A percentile compares a stretch with the other conserved stretches of the same genome.
Evolutionary conservation across 1,139 yeast species (phyloP).

Genomic region (Kurtzmaniella natalensis): DNA sequence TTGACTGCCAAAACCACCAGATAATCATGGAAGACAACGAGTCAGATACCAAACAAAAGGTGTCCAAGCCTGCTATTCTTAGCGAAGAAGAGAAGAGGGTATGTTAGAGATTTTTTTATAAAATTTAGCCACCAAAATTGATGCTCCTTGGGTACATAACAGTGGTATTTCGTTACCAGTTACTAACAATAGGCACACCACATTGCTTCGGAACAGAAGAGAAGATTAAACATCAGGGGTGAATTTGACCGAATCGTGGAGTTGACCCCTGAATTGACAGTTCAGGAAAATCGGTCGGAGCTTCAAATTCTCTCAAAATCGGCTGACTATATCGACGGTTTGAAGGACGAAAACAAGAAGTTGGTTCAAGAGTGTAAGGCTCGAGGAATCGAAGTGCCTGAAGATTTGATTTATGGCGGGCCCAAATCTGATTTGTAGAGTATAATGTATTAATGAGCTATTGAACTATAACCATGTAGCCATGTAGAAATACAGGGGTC

Average conservation of each 20-base stretch:
- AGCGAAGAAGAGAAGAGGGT: slow-evolving; percentile 46
- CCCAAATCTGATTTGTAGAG: slow-evolving; percentile 22
- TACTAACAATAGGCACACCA: slow-evolving; percentile 36
- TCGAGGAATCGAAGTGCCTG: slow-evolving; percentile 37
- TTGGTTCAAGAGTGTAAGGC: slow-evolving; percentile 31
- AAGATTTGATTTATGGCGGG: slow-evolving; percentile 34
- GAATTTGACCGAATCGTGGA: slow-evolving; percentile 44
- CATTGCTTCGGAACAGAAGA: slow-evolving; percentile 47
- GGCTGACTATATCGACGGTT: slow-evolving; percentile 42
- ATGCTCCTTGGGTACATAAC: neutral
- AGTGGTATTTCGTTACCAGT: too few relatives aligned
- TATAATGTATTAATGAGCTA: neutral
- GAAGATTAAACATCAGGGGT: slow-evolving; percentile 44
- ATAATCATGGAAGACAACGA: slow-evolving; percentile 1
- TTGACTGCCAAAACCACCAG: too few relatives aligned
- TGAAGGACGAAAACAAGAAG: slow-evolving; percentile 35
- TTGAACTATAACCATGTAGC: neutral
- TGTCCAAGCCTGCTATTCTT: slow-evolving; percentile 27
- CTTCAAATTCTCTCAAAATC: slow-evolving; percentile 42
- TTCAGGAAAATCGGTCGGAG: slow-evolving; percentile 43
- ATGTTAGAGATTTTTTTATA: too few relatives aligned
- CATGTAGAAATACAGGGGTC: too few relatives aligned
- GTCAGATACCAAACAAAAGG: slow-evolving; percentile 12
- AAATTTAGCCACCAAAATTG: neutral
- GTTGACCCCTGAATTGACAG: slow-evolving; percentile 39